Conservation (phyloP, 1,139 yeast species). For the Wickerhamomyces sp. region DNA sequence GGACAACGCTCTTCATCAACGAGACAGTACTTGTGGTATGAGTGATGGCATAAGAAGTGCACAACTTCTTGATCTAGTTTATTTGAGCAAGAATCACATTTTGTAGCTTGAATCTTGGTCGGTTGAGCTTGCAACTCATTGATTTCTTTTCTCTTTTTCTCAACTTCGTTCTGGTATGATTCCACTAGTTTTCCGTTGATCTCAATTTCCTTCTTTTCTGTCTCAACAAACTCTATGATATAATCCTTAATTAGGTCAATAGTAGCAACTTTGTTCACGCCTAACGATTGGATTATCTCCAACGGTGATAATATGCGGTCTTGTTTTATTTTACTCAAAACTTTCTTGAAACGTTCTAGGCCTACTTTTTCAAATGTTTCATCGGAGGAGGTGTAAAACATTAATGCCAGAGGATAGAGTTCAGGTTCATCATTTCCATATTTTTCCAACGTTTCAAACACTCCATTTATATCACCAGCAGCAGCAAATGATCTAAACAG, state of each 20-base stretch:
- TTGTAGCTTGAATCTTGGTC: slow-evolving; percentile 60
- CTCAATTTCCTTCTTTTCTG: slow-evolving; percentile 60
- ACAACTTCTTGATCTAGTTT: slow-evolving; percentile 74
- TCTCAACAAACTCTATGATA: slow-evolving; percentile 56
- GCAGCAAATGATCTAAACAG: slow-evolving; percentile 61
- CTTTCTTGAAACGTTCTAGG: slow-evolving; percentile 42
- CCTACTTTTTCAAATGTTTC: slow-evolving; percentile 51
- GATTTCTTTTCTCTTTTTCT: slow-evolving; percentile 48
- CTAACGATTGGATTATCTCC: slow-evolving; percentile 68
- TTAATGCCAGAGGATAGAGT: slow-evolving; percentile 61
- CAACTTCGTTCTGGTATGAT: slow-evolving; percentile 67
- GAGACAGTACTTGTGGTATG: slow-evolving; percentile 82
- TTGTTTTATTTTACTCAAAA: slow-evolving; percentile 51
- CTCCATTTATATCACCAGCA: slow-evolving; percentile 51
- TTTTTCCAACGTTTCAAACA: slow-evolving; percentile 51
- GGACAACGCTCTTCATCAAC: slow-evolving; percentile 62
- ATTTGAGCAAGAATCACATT: slow-evolving; percentile 68
- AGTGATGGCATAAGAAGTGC: slow-evolving; percentile 84
- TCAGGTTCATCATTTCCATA: slow-evolving; percentile 63
- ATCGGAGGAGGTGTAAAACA: slow-evolving; percentile 58
- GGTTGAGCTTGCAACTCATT: slow-evolving; percentile 45
- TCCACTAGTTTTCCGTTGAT: slow-evolving; percentile 64
- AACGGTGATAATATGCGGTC: slow-evolving; percentile 63
- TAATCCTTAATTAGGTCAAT: slow-evolving; percentile 72
- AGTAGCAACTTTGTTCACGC: slow-evolving; percentile 61